Evolutionary conservation across 1,284 basidiomycete genomes (phyloP), one percentile per base, ranked within the genome.

Genomic region (Cutaneotrichosporon sp.): DNA sequence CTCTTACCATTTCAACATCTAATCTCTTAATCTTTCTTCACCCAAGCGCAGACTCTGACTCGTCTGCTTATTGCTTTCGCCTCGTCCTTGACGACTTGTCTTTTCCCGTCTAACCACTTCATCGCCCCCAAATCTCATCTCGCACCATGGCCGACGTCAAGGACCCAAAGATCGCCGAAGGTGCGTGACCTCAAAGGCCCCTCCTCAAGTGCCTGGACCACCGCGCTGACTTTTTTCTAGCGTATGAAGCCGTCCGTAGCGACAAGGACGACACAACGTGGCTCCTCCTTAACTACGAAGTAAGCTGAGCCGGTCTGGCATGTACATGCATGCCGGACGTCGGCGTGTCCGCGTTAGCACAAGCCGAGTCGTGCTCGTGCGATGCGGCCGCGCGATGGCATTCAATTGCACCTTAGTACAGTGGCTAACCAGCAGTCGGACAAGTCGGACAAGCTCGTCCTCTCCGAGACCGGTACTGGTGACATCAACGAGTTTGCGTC

Each of bases 281-380:
- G 90, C 67, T 90, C 47, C 78, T 93, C 52, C 76, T 91, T 51
- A 87, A 91, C 72, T 93, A 92, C 72, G 85, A 88, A 81, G 86
- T 86, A 58, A 58, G 77, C 66, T 34, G 16, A n/a, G n/a, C n/a
- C n/a, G n/a, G n/a, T n/a, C n/a, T n/a, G n/a, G n/a, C n/a, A n/a
- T n/a, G n/a, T n/a, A n/a, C n/a, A n/a, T n/a, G n/a, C n/a, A n/a
- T n/a, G n/a, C n/a, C n/a, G n/a, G n/a, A n/a, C n/a, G n/a, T n/a
- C n/a, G n/a, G n/a, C n/a, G n/a, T n/a, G 25, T 10, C 33, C 20
- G 12, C 29, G 29, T 24, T 39, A 20, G 19, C 17, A 17, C 16
- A 10, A 17, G 38, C 38, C 16, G 24, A 2, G 14, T 25, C 20
- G n/a, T 3, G 22, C 16, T 16, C 14, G 10, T 7, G 38, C 38